Percentiles rank a stretch among this genome's conserved stretches.
Conservation (phyloP, 2,329 filamentous ascomycete species). For the Xylaria sp. region DNA sequence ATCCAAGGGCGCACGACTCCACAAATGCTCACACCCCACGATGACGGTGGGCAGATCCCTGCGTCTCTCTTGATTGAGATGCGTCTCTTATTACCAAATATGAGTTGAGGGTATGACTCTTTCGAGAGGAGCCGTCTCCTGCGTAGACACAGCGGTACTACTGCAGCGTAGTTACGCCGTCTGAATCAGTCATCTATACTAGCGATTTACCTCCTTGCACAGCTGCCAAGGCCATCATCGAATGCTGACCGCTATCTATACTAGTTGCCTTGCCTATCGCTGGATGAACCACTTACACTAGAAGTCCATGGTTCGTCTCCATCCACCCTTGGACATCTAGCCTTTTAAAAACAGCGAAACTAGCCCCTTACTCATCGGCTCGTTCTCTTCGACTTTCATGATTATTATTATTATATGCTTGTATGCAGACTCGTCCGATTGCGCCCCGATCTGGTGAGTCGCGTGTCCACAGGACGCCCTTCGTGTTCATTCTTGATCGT, state of each 20-base stretch:
- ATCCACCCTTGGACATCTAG: constrained; percentile 3
- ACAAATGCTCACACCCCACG: constrained; percentile 41
- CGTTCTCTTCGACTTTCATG: constrained; percentile 1
- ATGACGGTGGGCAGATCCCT: constrained; percentile 27
- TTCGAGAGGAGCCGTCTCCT: constrained; percentile 6
- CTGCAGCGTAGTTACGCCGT: background rate
- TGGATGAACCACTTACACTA: background rate
- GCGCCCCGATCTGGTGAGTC: constrained; percentile 21
- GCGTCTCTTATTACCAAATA: constrained; percentile 13
- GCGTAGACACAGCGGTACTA: background rate
- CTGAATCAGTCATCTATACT: constrained; percentile 8
- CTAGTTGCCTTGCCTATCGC: constrained; percentile 12
- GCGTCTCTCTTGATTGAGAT: constrained; percentile 2
- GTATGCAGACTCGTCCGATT: constrained; percentile 24
- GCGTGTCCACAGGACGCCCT: constrained; percentile 26
- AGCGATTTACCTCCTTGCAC: background rate
- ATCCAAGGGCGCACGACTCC: constrained; percentile 56
- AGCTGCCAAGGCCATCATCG: background rate
- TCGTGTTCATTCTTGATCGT: constrained; percentile 13
- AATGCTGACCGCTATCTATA: constrained; percentile 28
- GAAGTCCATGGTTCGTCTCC: constrained; percentile 17
- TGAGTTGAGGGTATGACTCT: constrained; percentile 31
- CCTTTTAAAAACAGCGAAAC: constrained; percentile 26
- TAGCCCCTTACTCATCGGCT: constrained; percentile 21
- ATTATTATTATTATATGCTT: constrained; percentile 24